Evolutionary conservation across 345 rosid genomes (phyloP), one percentile per base, ranked within the genome.

Genomic region (Physaria fendleri): DNA sequence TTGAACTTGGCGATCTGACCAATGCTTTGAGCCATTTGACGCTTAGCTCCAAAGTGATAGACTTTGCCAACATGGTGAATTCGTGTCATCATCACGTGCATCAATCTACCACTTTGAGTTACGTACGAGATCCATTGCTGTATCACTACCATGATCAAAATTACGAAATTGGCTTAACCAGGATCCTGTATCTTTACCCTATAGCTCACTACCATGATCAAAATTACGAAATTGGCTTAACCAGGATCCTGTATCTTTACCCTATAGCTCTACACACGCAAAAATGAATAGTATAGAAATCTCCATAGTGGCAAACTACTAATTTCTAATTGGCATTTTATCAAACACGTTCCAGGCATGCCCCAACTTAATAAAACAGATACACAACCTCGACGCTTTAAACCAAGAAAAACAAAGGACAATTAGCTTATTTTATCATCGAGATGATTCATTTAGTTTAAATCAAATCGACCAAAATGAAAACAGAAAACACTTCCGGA

Each of bases 41-140:
- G 90, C 72, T 64, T 88, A 18, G 93, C 93, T 46, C 93, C 82
- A 64, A 88, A 81, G 71, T 93, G 94, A 72, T 82, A 86, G 22
- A 89, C 97, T 79, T 80, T 83, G 32, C 91, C 97, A 21, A 65
- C 89, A 57, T 82, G 77, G 58, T 84, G 93, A 65, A 92, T 82
- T 69, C 83, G 77, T 40, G 97, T 86, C 98, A 92, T 88, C 91
- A 80, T 84, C 16, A 86, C 86, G 28, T 86, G 71, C 76, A 92
- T 84, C 82, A 88, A 62, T 72, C 98, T 73, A 61, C 98, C 97
- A 20, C 91, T 86, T 62, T 83, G 93, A 10, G 95, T 88, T 57
- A 86, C 95, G 40, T 86, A 92, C 2, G 98, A 88, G 71, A 92
- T 82, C 94, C 97, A 93, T 62, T 87, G 99, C 94, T n/a, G n/a